Base-by-base conservation (phyloP, 257 asterid species). In the Galeopsis tetrahit region DNA sequence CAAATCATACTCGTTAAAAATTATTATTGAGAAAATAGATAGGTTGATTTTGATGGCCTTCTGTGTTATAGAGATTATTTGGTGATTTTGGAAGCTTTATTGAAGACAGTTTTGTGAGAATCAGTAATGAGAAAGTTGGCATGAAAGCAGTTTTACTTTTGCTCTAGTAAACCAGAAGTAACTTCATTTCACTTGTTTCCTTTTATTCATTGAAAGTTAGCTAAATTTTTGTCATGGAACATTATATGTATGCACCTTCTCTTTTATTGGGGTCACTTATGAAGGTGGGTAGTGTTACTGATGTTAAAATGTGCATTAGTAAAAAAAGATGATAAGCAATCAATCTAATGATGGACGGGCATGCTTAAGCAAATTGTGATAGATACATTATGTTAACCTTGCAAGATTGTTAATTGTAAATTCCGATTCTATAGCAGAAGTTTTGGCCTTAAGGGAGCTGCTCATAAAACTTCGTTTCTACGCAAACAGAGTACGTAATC, bases 61-160 rank as follows among this genome's bases (percentile, higher is more conserved):
- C 28, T 34, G 48, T 17, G 48, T 51, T 51, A 3, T 59, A 51
- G 35, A 15, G 13, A 33, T 4, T 68, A 48, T 62, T 70, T 3
- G 61, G 31, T 46, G 8, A 33, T 36, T 64, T 64, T 4, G 62
- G 61, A 51, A 72, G 75, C 52, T 57, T 65, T 17, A n/a, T 46
- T 36, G 14, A 42, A 10, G 31, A 59, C 33, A 49, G 5, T 67
- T 59, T 31, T 57, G 43, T 63, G 59, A 28, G 53, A 48, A 38
- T 59, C 65, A 61, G 52, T 66, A 39, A n/a, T 44, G 63, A 38
- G 61, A 58, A 70, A 67, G 57, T 11, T 60, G 46, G 28, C 56
- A 49, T 5, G n/a, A 49, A 14, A 8, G 56, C 55, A 33, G 35
- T 66, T 77, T 57, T 67, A n/a, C 21, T 21, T 43, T 28, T 46